phyloP scores from a whole-genome alignment of 2,329 filamentous ascomycete genomes.

The Colletotrichum lindemuthianum region DNA sequence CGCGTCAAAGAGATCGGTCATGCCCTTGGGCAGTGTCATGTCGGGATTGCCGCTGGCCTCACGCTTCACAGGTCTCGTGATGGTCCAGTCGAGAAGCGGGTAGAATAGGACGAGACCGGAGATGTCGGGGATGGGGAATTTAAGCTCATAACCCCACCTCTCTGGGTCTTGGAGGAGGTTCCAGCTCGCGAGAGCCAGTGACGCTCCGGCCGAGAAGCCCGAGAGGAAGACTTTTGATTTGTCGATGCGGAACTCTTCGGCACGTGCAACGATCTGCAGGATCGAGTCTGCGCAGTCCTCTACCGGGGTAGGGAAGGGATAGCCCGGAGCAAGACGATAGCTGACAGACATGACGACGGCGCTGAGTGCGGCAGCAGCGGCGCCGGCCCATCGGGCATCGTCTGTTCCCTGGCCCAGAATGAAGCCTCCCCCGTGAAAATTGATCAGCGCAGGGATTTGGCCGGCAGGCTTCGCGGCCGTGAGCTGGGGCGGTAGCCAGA shows the following conservation, averaged over 20 bases:
- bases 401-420: constrained; percentile 71
- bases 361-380: constrained; percentile 61
- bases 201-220: constrained; percentile 73
- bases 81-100: constrained; percentile 70
- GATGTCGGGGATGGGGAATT: constrained; percentile 56
- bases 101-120: constrained; percentile 69
- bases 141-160: constrained; percentile 50
- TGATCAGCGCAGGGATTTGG: constrained; percentile 54
- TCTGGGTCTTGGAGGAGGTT: constrained; percentile 56
- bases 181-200: constrained; percentile 61
- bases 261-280: constrained; percentile 67
- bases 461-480: constrained; percentile 1
- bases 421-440: constrained; percentile 76
- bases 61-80: constrained; percentile 65
- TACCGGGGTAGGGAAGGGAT: constrained; percentile 71
- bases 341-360: constrained; percentile 72
- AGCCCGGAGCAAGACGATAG: constrained; percentile 73
- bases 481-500: constrained; percentile 49
- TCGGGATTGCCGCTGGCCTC: constrained; percentile 64
- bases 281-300: constrained; percentile 74
- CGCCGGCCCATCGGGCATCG: constrained; percentile 69
- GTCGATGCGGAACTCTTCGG: constrained; percentile 67
- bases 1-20: constrained; percentile 72
- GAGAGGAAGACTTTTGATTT: constrained; percentile 65
- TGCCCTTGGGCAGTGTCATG: constrained; percentile 63